Conservation (phyloP, 768 basidiomycete genomes). For the Suillus decipiens region DNA sequence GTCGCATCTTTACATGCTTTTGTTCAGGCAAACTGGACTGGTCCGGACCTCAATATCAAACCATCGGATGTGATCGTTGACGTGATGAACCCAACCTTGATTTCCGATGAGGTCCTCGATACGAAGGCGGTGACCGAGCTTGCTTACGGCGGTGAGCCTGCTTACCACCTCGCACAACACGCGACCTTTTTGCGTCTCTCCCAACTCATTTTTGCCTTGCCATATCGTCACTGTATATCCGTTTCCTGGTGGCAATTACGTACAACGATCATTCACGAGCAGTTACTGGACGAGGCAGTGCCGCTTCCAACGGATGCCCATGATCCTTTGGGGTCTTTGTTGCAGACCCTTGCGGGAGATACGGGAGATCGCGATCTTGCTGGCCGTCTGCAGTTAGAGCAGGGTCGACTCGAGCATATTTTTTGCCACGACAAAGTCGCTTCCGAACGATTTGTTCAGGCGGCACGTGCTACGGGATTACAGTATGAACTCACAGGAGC, state of each 20-base stretch:
- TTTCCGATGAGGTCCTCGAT: constrained; percentile 57
- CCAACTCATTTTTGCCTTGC: constrained; percentile 61
- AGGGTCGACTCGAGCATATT: constrained; percentile 79
- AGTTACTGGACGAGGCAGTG: constrained; percentile 79
- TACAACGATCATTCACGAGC: constrained; percentile 67
- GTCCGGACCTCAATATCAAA: constrained; percentile 74
- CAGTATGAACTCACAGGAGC: constrained; percentile 93
- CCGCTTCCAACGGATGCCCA: constrained; percentile 48
- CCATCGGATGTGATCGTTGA: constrained; percentile 43
- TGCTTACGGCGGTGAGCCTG: constrained; percentile 88
- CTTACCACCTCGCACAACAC: constrained; percentile 81
- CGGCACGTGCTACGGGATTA: constrained; percentile 75
- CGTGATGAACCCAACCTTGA: constrained; percentile 23
- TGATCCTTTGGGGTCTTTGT: constrained; percentile 43
- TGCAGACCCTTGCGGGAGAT: constrained; percentile 43
- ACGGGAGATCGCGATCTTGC: constrained; percentile 61
- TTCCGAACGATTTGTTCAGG: constrained; percentile 72
- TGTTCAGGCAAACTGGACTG: constrained; percentile 95
- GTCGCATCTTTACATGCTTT: constrained; percentile 88
- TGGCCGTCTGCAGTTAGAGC: constrained; percentile 70
- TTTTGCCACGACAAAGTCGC: constrained; percentile 76
- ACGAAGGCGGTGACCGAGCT: constrained; percentile 71
- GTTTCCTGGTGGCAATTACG: constrained; percentile 87
- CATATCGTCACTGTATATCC: constrained; percentile 51
- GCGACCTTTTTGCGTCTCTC: constrained; percentile 77